Evolutionary conservation across 2,329 filamentous ascomycete genomes (phyloP).

Genomic region (Chaetomiaceae sp.): DNA sequence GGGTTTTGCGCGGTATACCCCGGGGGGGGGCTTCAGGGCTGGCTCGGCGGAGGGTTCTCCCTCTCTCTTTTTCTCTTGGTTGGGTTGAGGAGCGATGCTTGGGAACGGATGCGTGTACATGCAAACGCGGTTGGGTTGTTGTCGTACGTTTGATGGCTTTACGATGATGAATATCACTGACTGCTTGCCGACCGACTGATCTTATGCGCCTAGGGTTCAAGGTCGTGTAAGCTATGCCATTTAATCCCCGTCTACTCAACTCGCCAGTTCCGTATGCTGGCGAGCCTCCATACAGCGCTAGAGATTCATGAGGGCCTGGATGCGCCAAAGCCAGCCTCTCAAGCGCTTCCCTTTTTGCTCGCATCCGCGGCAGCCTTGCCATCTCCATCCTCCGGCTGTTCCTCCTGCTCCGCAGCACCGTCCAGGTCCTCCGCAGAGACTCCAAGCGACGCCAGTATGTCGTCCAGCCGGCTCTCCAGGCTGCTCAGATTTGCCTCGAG

Average conservation of each 20-base stretch:
- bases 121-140: not conserved
- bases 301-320: not conserved
- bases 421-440: constrained; percentile 12
- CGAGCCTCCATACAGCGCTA: too few relatives aligned
- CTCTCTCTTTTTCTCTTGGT: not conserved
- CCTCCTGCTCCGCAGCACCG: constrained; percentile 5
- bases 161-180: constrained; percentile 3
- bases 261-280: too few relatives aligned
- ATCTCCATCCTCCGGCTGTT: not conserved
- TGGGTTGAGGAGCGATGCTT: constrained; percentile 1
- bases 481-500: constrained; percentile 47
- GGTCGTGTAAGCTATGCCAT: not conserved
- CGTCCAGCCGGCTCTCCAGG: constrained; percentile 51
- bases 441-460: constrained; percentile 46
- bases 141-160: not conserved
- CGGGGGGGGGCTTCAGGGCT: not conserved
- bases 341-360: not conserved
- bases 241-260: not conserved
- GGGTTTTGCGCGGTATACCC: too few relatives aligned
- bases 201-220: too few relatives aligned
- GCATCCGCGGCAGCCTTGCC: not conserved
- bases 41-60: not conserved
- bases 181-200: not conserved
- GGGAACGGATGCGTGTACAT: not conserved
- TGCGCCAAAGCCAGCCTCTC: not conserved